Evolutionary conservation across 2,329 filamentous ascomycete species (phyloP).

Genomic region (Botrytis galanthina): DNA sequence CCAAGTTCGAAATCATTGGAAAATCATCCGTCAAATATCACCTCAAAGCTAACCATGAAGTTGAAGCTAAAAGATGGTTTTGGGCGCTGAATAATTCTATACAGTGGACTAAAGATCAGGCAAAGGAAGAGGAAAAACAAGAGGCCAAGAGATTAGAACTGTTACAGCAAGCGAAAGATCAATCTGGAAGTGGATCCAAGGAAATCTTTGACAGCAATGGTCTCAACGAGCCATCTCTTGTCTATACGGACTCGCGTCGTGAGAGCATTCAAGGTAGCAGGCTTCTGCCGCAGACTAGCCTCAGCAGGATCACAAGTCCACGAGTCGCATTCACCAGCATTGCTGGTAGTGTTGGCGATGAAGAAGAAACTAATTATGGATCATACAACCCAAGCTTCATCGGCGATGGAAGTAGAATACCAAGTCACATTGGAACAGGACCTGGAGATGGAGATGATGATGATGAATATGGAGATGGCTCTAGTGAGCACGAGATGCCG

Average conservation of each 20-base stretch:
- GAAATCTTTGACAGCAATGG: slow-evolving; percentile 28
- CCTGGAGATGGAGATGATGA: slow-evolving; percentile 57
- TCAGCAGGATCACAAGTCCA: slow-evolving; percentile 31
- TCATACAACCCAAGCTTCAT: slow-evolving; percentile 56
- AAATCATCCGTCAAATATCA: slow-evolving; percentile 99
- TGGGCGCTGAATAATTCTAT: slow-evolving; percentile 99
- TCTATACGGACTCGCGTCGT: slow-evolving; percentile 43
- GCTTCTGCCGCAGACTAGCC: slow-evolving; percentile 30
- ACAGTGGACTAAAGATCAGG: slow-evolving; percentile 97
- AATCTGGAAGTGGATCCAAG: slow-evolving; percentile 46
- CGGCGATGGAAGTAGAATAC: slow-evolving; percentile 38
- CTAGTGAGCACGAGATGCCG: slow-evolving; percentile 72
- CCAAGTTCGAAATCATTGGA: slow-evolving; percentile 94
- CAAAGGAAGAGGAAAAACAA: slow-evolving; percentile 81
- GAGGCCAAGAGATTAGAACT: slow-evolving; percentile 72
- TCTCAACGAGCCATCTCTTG: slow-evolving; percentile 29
- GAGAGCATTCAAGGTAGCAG: slow-evolving; percentile 43
- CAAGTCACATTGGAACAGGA: slow-evolving; percentile 29
- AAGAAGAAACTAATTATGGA: slow-evolving; percentile 51
- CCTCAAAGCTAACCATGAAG: slow-evolving; percentile 94
- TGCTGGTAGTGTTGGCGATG: slow-evolving; percentile 47
- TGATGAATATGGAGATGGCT: slow-evolving; percentile 78
- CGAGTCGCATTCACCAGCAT: slow-evolving; percentile 37
- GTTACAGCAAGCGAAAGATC: slow-evolving; percentile 76
- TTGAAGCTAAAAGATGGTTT: slow-evolving; percentile 98